phyloP scores from a whole-genome alignment of 768 basidiomycete species.

The Psilocybe azurescens region DNA sequence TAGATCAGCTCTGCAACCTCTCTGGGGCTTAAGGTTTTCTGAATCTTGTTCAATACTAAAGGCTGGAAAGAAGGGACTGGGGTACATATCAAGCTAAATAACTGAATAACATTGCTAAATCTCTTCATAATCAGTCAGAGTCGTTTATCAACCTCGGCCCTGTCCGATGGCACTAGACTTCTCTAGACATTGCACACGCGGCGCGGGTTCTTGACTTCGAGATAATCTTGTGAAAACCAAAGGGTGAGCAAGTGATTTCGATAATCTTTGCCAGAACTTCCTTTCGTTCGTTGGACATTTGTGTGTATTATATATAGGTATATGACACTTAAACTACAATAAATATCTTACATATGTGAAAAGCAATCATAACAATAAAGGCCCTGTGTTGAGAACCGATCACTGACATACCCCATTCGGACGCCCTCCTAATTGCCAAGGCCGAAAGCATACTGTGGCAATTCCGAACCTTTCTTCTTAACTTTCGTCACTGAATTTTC shows the following conservation, averaged over 20 bases:
- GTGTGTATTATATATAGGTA: no score
- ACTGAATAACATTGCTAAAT: no score
- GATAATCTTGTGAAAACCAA: not conserved
- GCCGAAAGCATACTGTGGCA: constrained; percentile 7
- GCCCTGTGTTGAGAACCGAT: not conserved
- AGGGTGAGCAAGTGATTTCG: not conserved
- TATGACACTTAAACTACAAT: no score
- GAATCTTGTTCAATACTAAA: no score
- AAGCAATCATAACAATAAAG: not conserved
- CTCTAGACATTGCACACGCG: not conserved
- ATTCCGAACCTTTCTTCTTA: constrained; percentile 15
- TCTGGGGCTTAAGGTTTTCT: no score
- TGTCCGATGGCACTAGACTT: not conserved
- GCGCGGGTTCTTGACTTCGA: not conserved
- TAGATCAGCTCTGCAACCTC: no score
- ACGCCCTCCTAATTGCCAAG: constrained; percentile 18
- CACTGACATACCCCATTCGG: constrained; percentile 14
- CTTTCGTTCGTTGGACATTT: no score
- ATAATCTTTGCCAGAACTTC: not conserved
- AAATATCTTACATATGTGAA: not conserved
- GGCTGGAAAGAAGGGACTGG: no score
- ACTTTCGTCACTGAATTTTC: constrained; percentile 5
- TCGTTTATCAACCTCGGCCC: not conserved
- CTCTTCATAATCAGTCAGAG: no score
- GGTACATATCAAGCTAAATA: no score